A percentile compares a stretch with the other conserved stretches of the same genome.
These are phyloP conservation scores for Lasiosphaeria ovina DNA, from an alignment of 495 filamentous ascomycete genomes.

Conservation along the genomic window DNA sequence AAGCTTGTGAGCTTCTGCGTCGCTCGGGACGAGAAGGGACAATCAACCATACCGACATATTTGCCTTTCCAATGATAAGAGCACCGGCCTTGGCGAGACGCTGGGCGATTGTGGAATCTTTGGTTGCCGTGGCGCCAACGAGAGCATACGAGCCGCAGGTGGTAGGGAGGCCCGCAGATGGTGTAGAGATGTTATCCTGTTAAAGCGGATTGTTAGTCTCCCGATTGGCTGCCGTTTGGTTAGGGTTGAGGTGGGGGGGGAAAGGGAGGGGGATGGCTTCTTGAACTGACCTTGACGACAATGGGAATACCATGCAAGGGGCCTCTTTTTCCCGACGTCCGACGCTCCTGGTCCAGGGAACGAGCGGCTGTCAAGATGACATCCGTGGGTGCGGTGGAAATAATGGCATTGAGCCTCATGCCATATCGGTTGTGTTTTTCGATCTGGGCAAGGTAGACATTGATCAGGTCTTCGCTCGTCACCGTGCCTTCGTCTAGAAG, in stretches of 20 bases:
- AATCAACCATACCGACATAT: constrained; percentile 24
- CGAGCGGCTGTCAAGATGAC: constrained; percentile 42
- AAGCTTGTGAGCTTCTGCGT: neutral
- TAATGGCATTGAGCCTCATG: constrained; percentile 46
- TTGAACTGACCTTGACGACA: constrained; percentile 5
- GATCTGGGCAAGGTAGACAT: constrained; percentile 4
- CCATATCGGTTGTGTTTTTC: constrained; percentile 4
- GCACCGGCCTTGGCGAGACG: constrained; percentile 35
- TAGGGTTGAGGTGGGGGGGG: too few species aligned
- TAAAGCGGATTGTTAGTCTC: neutral
- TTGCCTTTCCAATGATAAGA: constrained; percentile 45
- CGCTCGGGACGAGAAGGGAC: neutral
- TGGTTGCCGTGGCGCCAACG: neutral
- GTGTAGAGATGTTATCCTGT: neutral
- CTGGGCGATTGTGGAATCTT: neutral
- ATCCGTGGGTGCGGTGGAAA: constrained; percentile 58
- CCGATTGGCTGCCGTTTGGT: neutral
- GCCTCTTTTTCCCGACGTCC: constrained; percentile 40
- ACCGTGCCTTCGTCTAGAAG: neutral
- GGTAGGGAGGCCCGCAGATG: neutral
- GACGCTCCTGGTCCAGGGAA: constrained; percentile 55
- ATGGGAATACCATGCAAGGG: constrained; percentile 47
- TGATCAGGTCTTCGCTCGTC: neutral
- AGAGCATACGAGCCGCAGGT: neutral
- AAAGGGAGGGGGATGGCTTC: too few species aligned